Evolutionary conservation across 257 asterid species (phyloP), one percentile per base, ranked within the genome.

Genomic region (Galeopsis tetrahit): DNA sequence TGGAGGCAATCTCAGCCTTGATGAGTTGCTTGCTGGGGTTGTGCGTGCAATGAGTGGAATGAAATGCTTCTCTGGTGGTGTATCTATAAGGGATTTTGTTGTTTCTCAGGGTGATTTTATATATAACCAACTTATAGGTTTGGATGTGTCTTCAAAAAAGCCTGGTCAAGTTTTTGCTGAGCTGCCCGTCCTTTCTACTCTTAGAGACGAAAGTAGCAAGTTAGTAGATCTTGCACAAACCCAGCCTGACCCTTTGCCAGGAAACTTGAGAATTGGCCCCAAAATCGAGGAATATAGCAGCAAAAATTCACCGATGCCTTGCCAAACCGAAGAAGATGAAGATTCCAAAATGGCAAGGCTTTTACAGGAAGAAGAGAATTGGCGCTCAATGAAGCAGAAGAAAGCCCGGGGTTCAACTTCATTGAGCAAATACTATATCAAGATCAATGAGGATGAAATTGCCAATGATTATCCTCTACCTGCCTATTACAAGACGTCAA

Each of bases 391-490:
- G 97, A 89, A 88, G 83, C 87, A 87, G 79, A 94, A 82, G 79
- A 94, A 84, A 68, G 57, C 84, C 63, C 75, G 82, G 63, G 85
- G 83, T 66, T 61, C 92, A 13, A 67, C 87, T 69, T 80, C 80
- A 5, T 85, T 92, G 0, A 77, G 81, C 78, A 90, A 91, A 75
- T 88, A 83, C 77, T 94, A 91, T 78, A 88, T 94, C 55, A 94
- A 88, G 86, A 94, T 94, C 76, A 89, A 91, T 52, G 99, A 94
- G 82, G 99, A 89, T 83, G 99, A 94, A 87, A 94, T 94, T 49
- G 98, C 98, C 70, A 87, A 79, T 82, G 99, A 91, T 78, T 94
- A 94, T 80, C 99, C 98, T 66, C 73, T 89, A 68, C 99, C 99
- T 66, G 97, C 97, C 60, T 91, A 89, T 80, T 94, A 91, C 79